phyloP scores from a whole-genome alignment of 768 basidiomycete genomes.

The Termitomyces sp. region DNA sequence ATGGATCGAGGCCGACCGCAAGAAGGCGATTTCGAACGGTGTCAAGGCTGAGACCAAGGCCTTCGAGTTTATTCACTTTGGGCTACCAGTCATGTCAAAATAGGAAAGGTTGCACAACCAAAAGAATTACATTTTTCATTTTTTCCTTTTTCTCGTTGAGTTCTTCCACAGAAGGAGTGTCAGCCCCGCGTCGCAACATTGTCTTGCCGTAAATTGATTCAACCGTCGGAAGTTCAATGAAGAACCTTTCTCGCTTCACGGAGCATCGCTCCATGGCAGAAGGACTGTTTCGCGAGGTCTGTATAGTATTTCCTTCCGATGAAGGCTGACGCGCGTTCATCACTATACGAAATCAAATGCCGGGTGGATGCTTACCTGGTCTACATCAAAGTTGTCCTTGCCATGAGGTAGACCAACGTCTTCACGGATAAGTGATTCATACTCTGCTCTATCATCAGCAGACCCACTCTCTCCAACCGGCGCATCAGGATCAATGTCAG shows the following conservation, averaged over 20 bases:
- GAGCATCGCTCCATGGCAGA: neutral
- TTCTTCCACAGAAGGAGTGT: neutral
- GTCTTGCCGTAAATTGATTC: neutral
- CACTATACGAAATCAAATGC: neutral
- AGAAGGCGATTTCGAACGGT: slow-evolving; percentile 10
- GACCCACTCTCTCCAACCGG: neutral
- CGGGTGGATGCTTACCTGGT: neutral
- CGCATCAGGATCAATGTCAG: neutral
- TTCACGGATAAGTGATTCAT: neutral
- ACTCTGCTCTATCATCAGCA: neutral
- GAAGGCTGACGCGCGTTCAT: neutral
- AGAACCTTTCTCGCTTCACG: neutral
- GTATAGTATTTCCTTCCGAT: neutral
- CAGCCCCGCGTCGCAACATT: neutral
- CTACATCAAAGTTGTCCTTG: neutral
- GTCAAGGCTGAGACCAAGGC: slow-evolving; percentile 1
- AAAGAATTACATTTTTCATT: neutral
- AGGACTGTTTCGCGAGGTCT: neutral
- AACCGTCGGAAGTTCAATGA: neutral
- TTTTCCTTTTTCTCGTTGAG: neutral
- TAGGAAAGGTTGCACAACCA: neutral
- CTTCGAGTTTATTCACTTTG: neutral
- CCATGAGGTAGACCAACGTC: neutral
- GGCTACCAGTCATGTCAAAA: neutral
- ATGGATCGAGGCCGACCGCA: neutral